These are phyloP conservation scores for Yarrowia sp. DNA, from an alignment of 805 yeast species.

Conservation along the genomic window DNA sequence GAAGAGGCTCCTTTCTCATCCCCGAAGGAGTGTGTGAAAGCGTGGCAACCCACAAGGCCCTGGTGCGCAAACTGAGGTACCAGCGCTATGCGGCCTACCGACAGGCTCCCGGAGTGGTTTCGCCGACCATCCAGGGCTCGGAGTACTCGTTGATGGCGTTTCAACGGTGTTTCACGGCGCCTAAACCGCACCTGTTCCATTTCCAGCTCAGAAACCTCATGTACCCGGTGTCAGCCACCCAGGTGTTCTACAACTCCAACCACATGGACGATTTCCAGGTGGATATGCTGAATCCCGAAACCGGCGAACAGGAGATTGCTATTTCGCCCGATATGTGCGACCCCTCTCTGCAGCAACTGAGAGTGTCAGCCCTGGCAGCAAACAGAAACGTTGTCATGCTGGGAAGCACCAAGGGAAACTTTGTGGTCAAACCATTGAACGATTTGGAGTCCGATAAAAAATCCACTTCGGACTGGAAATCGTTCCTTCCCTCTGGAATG, in stretches of 20 bases:
- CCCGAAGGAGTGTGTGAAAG: slow-evolving; percentile 33
- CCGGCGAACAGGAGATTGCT: slow-evolving; percentile 41
- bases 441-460: not conserved
- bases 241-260: slow-evolving; percentile 46
- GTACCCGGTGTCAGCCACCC: slow-evolving; percentile 50
- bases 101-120: not conserved
- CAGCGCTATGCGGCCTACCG: slow-evolving; percentile 17
- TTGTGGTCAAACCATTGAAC: slow-evolving; percentile 19
- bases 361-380: slow-evolving; percentile 54
- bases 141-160: slow-evolving; percentile 31
- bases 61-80: slow-evolving; percentile 16
- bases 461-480: not conserved
- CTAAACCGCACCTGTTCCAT: slow-evolving; percentile 54
- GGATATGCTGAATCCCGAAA: slow-evolving; percentile 45
- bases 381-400: slow-evolving; percentile 65
- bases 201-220: slow-evolving; percentile 64
- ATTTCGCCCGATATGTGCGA: slow-evolving; percentile 40
- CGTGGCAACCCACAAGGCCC: slow-evolving; percentile 9
- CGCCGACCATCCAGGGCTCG: not conserved
- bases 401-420: slow-evolving; percentile 51
- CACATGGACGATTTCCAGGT: slow-evolving; percentile 43
- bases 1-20: slow-evolving; percentile 27
- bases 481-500: slow-evolving; percentile 6
- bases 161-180: slow-evolving; percentile 13
- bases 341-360: slow-evolving; percentile 58